phyloP scores from a whole-genome alignment of 371 early-diverging fungal genomes.

The Mortierella sp. region DNA sequence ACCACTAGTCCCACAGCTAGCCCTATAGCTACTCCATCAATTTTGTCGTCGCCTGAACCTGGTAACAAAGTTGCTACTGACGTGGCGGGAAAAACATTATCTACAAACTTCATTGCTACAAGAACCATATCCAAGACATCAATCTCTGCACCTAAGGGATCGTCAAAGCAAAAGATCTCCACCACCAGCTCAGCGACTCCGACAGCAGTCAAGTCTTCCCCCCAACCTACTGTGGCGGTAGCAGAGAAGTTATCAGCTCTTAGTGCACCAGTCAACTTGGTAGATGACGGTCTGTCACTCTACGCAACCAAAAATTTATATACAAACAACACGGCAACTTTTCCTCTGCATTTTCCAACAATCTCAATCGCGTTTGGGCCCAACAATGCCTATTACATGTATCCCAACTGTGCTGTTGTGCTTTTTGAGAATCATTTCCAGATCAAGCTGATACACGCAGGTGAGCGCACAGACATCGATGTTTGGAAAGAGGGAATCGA shows the following conservation, averaged over 20 bases:
- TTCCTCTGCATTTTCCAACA: slow-evolving; percentile 67
- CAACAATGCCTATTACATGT: slow-evolving; percentile 59
- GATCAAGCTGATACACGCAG: slow-evolving; percentile 63
- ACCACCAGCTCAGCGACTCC: background rate
- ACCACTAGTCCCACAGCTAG: background rate
- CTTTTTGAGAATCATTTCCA: slow-evolving; percentile 66
- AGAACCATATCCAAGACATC: slow-evolving; percentile 5
- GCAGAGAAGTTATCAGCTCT: slow-evolving; percentile 28
- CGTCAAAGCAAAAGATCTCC: slow-evolving; percentile 9
- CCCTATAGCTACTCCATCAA: background rate
- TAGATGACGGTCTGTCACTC: slow-evolving; percentile 35
- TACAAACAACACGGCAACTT: slow-evolving; percentile 54
- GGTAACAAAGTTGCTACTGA: background rate
- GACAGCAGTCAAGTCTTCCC: background rate
- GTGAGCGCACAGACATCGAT: slow-evolving; percentile 61
- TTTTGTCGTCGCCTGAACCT: background rate
- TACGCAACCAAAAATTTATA: slow-evolving; percentile 42
- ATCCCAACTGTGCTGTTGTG: slow-evolving; percentile 72
- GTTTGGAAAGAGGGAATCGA: slow-evolving; percentile 64
- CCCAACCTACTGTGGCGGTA: slow-evolving; percentile 14
- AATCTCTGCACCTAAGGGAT: background rate
- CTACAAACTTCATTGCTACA: background rate
- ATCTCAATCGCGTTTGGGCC: slow-evolving; percentile 70
- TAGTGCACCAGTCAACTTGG: slow-evolving; percentile 4
- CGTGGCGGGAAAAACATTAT: background rate